Evolutionary conservation across 2,329 filamentous ascomycete genomes (phyloP), one percentile per base, ranked within the genome.

Genomic region (Pseudogymnoascus sp.): DNA sequence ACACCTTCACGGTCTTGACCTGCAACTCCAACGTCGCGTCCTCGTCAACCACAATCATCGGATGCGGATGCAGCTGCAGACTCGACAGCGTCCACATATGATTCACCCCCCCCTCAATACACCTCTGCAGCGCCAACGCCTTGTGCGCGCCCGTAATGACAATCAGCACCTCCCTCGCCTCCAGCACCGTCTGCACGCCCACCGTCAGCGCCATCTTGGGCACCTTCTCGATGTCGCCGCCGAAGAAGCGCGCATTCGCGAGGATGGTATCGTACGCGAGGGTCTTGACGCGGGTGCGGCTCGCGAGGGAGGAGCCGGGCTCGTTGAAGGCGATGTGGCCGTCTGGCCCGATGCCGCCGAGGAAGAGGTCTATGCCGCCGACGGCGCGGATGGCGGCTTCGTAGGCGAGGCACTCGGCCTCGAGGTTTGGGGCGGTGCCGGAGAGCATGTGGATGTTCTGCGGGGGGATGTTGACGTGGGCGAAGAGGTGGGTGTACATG

Each of bases 401-500:
- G 72, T 93, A 96, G 53, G 85, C 83, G 53, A 88, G 83, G 72
- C 90, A 93, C 76, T 95, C 91, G 42, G 85, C 85, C 67, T 87
- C 85, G 2, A 91, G 83, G 72, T 91, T 89, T 13, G 82, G 77
- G 0, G 90, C 89, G 72, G 93, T 93, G 71, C 90, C 90, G 72
- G 93, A 85, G 40, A 93, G 83, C 71, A 95, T 91, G 77, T 96
- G 87, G 73, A 95, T 91, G 74, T 93, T 93, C 71, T 83, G 82
- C 4, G 91, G 91, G 68, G 86, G 83, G 69, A 95, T 87, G 72
- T 96, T 90, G 70, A 95, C 87, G 68, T 83, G 89, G 47, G 88
- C 90, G 80, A 96, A 96, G 81, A 96, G 91, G 77, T 95, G 83
- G 76, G 89, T 90, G 83, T 92, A 96, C 91, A 96, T 95, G 80